Base-by-base conservation (phyloP, 2,329 filamentous ascomycete species). In the Harringtonia aguacate region DNA sequence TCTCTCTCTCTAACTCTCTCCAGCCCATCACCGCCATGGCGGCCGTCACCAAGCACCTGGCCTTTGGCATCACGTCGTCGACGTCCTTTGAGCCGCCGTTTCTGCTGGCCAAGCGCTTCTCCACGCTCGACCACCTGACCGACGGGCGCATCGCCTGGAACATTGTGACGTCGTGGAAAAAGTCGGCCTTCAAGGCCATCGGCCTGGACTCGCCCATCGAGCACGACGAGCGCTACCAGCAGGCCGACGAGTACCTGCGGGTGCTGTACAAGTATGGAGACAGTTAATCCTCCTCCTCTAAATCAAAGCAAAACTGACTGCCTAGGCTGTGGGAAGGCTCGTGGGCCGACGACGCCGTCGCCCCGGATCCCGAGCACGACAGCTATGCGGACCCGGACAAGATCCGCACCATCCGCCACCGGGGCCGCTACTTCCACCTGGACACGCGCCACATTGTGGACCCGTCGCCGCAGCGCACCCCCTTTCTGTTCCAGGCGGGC, bases 401-500 rank as follows among this genome's bases (percentile, higher is more conserved):
- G 28, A 41, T 51, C 4, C 47, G 45, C 21, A 51, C 45, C 6
- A 49, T 51, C 30, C n/a, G 41, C 12, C 49, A 51, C 28, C 2
- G 42, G 4, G 49, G 49, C 2, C 29, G 21, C 2, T 45, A 36
- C 35, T 49, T 27, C 42, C 18, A 33, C 4, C 30, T 45, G 2
- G 18, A 33, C 38, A 14, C 45, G 7, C 31, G 31, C 34, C 45
- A 46, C 43, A 46, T 49, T n/a, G 45, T 49, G 22, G 40, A 49
- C 33, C 48, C 48, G 10, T 42, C 36, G 9, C 45, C 48, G 4
- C 48, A 49, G 37, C 48, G 48, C 28, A 55, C 53, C 3, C 53
- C 52, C 2, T 47, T 56, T 2, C 43, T 56, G 20, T 54, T 54
- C 38, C 52, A 55, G 38, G 52, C 52, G 7, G 52, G 53, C 28